phyloP scores from a whole-genome alignment of 1,284 basidiomycete species.

The Cryptococcus sp. region DNA sequence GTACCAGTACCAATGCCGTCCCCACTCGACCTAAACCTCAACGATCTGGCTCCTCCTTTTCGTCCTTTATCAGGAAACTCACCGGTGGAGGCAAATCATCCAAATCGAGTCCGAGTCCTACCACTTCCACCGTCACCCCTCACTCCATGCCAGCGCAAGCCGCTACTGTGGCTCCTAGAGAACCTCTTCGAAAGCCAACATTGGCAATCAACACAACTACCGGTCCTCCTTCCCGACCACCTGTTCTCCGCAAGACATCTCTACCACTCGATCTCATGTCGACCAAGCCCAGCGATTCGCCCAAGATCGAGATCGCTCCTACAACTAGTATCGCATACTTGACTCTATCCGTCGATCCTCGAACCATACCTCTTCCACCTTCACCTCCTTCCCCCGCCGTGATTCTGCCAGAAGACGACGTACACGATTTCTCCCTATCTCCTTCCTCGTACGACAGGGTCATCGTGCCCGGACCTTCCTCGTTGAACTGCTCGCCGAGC shows the following conservation, averaged over 20 bases:
- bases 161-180: neutral
- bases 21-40: slow-evolving; percentile 5
- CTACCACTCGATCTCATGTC: neutral
- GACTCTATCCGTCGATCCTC: slow-evolving; percentile 56
- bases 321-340: slow-evolving; percentile 49
- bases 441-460: neutral
- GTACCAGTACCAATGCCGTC: slow-evolving; percentile 1
- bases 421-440: neutral
- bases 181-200: slow-evolving; percentile 1
- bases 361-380: slow-evolving; percentile 26
- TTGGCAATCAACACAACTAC: neutral
- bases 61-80: slow-evolving; percentile 27
- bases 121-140: slow-evolving; percentile 2
- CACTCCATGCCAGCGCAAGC: neutral
- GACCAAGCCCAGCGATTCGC: neutral
- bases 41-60: slow-evolving; percentile 17
- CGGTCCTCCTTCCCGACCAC: neutral
- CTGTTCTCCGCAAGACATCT: slow-evolving; percentile 2
- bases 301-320: neutral
- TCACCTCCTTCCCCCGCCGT: slow-evolving; percentile 12
- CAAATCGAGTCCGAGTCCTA: neutral
- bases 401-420: neutral
- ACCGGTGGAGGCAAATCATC: slow-evolving; percentile 20
- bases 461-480: neutral
- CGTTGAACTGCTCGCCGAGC: neutral